Evolutionary conservation across 805 yeast species (phyloP), one percentile per base, ranked within the genome.

Genomic region (Candida qinlingensis): DNA sequence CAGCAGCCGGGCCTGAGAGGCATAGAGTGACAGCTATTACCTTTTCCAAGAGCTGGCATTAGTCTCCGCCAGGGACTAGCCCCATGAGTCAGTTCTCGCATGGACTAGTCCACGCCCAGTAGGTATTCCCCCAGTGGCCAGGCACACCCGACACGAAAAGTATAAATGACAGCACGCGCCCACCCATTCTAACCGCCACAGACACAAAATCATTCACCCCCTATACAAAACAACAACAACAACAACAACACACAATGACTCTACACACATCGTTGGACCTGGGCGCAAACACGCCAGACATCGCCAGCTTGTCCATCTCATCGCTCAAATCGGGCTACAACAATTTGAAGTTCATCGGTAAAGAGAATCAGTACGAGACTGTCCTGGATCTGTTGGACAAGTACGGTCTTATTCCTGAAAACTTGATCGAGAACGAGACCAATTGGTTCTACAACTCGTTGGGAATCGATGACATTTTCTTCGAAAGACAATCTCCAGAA

Each of bases 391-490:
- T 81, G 38, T 71, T 92, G 48, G 96, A 89, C 63, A 74, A 77
- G 46, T 80, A 84, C 34, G 98, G 97, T 0, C 87, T 92, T 62
- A 87, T 92, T 52, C 99, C 98, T 8, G 96, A 87, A 58, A 69
- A 79, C 48, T 74, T 89, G 58, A 87, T 92, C 55, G 97, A 90
- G 67, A 73, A 77, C 47, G 98, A 92, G 69, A 83, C 92, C 7
- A 78, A 75, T 51, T 90, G 97, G 95, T 91, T 92, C 65, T 94
- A 94, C 71, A 80, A 85, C 49, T 69, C 79, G 38, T 75, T 92
- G 55, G 97, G 97, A 29, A 89, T 92, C 51, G 97, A 91, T 63
- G 97, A 90, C 62, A 84, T 88, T 31, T 92, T 87, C 68, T 91
- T 92, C 64, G 94, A 94, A 39, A 80, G 85, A 54, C 97, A 92